Evolutionary conservation across 768 basidiomycete genomes (phyloP).

Genomic region (Symmetrospora coprosmae): DNA sequence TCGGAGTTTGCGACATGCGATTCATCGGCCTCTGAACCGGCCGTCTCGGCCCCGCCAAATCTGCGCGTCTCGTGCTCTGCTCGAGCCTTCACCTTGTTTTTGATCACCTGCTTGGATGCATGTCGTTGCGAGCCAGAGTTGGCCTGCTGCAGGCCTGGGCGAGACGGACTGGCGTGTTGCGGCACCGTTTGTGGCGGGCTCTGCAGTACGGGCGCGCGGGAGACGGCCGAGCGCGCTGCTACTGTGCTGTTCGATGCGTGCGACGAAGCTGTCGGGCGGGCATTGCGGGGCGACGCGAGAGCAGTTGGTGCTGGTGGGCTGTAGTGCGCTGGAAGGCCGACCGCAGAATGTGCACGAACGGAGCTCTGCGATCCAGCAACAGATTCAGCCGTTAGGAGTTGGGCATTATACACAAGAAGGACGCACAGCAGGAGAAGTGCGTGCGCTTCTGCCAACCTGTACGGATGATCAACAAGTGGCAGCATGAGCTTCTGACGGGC

Average conservation of each 20-base stretch:
- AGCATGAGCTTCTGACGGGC: not conserved
- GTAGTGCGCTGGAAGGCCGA: not conserved
- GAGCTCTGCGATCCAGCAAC: not conserved
- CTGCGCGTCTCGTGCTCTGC: not conserved
- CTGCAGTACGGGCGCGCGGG: not conserved
- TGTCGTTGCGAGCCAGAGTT: not conserved
- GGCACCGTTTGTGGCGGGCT: not conserved
- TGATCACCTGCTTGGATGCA: not conserved
- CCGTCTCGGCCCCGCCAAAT: slow-evolving; percentile 8
- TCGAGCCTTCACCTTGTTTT: slow-evolving; percentile 4
- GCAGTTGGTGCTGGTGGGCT: not conserved
- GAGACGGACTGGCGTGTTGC: not conserved
- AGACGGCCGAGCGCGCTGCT: not conserved
- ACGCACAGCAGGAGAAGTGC: not conserved
- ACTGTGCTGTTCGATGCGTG: slow-evolving; percentile 13
- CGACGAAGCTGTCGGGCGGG: slow-evolving; percentile 4
- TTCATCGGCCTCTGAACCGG: slow-evolving; percentile 18
- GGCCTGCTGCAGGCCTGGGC: not conserved
- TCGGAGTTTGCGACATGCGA: slow-evolving; percentile 15
- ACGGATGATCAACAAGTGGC: not conserved
- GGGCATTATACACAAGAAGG: not conserved
- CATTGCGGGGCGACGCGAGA: no score
- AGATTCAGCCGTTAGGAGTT: not conserved
- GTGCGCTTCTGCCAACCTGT: slow-evolving; percentile 8
- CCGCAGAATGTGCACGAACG: not conserved